Conservation (phyloP, 139 green algal species). For the Chlamydomonas incerta region DNA sequence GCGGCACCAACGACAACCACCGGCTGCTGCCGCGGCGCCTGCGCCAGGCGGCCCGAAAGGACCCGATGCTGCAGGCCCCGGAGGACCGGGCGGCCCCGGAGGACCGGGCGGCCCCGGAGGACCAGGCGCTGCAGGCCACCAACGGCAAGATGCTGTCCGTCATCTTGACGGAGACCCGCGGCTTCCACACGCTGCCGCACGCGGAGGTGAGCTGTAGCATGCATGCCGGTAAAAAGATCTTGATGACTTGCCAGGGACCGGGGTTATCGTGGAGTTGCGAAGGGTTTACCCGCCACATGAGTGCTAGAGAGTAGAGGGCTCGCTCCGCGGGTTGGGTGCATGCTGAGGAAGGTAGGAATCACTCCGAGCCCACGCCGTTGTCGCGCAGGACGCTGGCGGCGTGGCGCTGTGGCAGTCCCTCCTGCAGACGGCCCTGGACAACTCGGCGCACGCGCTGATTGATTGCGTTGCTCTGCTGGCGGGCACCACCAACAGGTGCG, state of each 20-base stretch:
- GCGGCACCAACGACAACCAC: slow-evolving; percentile 75
- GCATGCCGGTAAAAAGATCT: too few species aligned
- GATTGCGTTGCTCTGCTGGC: slow-evolving; percentile 69
- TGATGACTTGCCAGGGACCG: too few species aligned
- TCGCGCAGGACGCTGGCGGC: background rate
- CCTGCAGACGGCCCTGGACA: slow-evolving; percentile 52
- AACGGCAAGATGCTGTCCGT: slow-evolving; percentile 74
- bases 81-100: too few species aligned
- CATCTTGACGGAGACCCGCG: slow-evolving; percentile 45
- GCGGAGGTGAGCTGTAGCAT: background rate
- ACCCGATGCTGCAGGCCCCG: too few species aligned
- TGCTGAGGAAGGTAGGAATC: too few species aligned
- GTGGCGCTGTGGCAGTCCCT: slow-evolving; percentile 54
- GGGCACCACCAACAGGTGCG: slow-evolving; percentile 53
- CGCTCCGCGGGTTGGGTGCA: too few species aligned
- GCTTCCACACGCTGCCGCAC: background rate
- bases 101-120: too few species aligned
- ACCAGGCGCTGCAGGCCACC: slow-evolving; percentile 46
- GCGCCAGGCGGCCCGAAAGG: too few species aligned
- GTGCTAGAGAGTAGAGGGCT: too few species aligned
- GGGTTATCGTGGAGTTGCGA: too few species aligned
- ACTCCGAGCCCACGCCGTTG: too few species aligned
- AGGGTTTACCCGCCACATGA: too few species aligned
- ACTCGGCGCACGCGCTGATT: slow-evolving; percentile 51
- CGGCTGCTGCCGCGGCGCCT: slow-evolving; percentile 67